These are phyloP conservation scores for Nicotiana attenuata DNA, from an alignment of 257 asterid genomes.

Conservation along the genomic window DNA sequence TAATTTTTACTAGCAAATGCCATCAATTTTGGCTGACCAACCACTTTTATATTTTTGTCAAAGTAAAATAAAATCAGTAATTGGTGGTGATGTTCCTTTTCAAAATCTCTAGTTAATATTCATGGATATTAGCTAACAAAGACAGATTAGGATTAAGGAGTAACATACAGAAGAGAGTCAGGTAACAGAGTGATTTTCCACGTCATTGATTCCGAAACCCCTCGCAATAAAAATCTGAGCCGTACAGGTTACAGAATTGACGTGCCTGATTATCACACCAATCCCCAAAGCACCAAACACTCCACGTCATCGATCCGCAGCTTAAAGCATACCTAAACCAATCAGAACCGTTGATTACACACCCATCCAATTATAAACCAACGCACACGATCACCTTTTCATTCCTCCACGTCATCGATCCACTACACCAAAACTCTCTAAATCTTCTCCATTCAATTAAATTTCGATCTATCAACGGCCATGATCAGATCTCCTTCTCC, in stretches of 20 bases:
- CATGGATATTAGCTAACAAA: too few species aligned
- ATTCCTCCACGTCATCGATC: conserved; percentile 27
- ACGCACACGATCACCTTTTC: not conserved
- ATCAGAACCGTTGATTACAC: conserved; percentile 6
- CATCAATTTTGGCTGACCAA: too few species aligned
- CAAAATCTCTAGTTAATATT: too few species aligned
- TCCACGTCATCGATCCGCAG: conserved; percentile 20
- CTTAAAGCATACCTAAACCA: not conserved
- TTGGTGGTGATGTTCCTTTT: too few species aligned
- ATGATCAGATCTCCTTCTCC: not conserved
- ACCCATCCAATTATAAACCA: not conserved
- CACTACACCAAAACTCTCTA: not conserved
- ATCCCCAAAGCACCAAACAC: not conserved
- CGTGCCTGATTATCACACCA: not conserved
- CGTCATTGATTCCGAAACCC: not conserved
- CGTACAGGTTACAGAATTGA: not conserved
- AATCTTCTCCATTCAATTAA: not conserved
- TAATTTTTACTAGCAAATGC: too few species aligned
- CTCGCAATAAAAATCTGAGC: not conserved
- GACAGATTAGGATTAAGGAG: too few species aligned
- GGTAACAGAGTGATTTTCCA: too few species aligned
- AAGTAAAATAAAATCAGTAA: too few species aligned
- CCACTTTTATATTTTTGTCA: too few species aligned
- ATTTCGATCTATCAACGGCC: not conserved
- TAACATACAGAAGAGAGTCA: too few species aligned